phyloP scores from a whole-genome alignment of 768 basidiomycete genomes.

The Tricholoma terreum region DNA sequence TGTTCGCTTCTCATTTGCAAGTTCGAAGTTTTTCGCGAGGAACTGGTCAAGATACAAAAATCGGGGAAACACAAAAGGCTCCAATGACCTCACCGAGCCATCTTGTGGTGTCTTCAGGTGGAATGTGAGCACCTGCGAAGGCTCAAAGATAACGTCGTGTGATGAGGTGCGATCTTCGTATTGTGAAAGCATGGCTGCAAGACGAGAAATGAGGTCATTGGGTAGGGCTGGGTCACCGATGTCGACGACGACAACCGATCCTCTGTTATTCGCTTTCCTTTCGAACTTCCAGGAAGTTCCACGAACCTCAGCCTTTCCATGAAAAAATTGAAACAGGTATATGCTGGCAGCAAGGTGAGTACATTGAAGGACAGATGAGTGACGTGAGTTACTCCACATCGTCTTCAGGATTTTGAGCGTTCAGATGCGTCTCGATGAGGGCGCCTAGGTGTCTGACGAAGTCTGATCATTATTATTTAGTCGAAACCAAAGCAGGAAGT shows the following conservation, averaged over 20 bases:
- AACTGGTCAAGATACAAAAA: conserved; percentile 73
- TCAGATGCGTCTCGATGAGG: conserved; percentile 43
- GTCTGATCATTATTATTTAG: conserved; percentile 29
- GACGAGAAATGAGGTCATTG: conserved; percentile 59
- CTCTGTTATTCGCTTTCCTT: conserved; percentile 26
- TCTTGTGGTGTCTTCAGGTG: conserved; percentile 30
- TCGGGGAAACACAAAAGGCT: conserved; percentile 60
- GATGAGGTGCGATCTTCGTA: conserved; percentile 29
- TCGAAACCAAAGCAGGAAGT: conserved; percentile 2
- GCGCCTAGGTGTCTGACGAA: conserved; percentile 44
- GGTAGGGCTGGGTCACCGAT: conserved; percentile 37
- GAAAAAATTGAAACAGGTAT: conserved; percentile 54
- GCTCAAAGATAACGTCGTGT: conserved; percentile 58
- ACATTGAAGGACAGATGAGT: not conserved
- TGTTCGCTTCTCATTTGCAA: conserved; percentile 36
- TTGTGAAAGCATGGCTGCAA: conserved; percentile 39
- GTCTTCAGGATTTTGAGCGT: conserved; percentile 33
- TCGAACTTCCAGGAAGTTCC: conserved; percentile 18
- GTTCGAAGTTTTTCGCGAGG: conserved; percentile 52
- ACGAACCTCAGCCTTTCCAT: conserved; percentile 44
- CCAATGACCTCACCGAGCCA: conserved; percentile 24
- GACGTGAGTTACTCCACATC: conserved; percentile 30
- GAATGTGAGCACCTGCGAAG: conserved; percentile 65
- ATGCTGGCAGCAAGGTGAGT: conserved; percentile 17
- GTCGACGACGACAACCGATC: conserved; percentile 52